Base-by-base conservation (phyloP, 2,329 filamentous ascomycete species). In the Exophiala calicioides region DNA sequence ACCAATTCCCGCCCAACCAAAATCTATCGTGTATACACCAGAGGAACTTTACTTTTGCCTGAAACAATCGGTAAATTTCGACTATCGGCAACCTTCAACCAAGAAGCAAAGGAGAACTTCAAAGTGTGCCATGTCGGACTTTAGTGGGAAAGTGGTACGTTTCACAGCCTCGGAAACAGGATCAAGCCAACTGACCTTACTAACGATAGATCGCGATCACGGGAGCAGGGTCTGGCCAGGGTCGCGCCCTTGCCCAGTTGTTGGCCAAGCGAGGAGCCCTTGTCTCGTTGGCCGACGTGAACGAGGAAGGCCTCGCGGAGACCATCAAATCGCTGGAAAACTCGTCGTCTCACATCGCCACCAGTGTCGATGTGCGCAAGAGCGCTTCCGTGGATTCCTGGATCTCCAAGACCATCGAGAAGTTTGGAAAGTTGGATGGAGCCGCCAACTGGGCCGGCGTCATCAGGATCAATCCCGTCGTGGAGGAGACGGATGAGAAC, bases 181-280 rank as follows among this genome's bases (percentile, higher is more conserved):
- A n/a, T n/a, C n/a, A n/a, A n/a, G n/a, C n/a, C n/a, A n/a, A n/a
- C n/a, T n/a, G n/a, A n/a, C n/a, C n/a, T n/a, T n/a, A n/a, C n/a
- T n/a, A n/a, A n/a, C n/a, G n/a, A n/a, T n/a, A n/a, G n/a, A 40
- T 40, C 23, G 20, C 37, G 5, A 37, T 51, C 44, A 47, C 36
- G 9, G 47, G 47, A 21, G 47, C 40, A 21, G 70, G 70, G 2
- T 68, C 67, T 4, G 76, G 76, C 13, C 78, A 78, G 37, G 76
- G 75, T 12, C 66, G 74, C 8, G 69, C 68, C 9, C 72, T 73
- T 5, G 70, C 75, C 6, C 62, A 68, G 15, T 65, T 73, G 7
- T 66, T 78, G 2, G 67, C 70, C 44, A 56, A 61, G 1, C 64
- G 65, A n/a, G 75, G 74, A 15, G 74, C 73, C 2, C 62, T 50